phyloP scores from a whole-genome alignment of 495 filamentous ascomycete genomes.

The Cenococcum geophilum region DNA sequence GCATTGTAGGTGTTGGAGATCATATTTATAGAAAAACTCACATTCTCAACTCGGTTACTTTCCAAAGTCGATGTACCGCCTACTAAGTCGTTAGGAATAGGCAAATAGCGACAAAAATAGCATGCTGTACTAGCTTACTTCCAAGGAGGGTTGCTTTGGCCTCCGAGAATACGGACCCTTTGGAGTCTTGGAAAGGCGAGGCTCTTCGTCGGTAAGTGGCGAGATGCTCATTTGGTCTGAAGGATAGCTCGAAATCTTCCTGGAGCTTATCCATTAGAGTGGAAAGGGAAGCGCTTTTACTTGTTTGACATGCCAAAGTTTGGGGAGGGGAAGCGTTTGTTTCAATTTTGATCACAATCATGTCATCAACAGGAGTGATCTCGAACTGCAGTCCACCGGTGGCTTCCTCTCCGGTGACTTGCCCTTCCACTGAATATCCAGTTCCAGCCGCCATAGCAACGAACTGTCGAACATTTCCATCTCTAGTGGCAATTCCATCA shows the following conservation, averaged over 20 bases:
- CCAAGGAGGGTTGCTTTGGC: too few species aligned
- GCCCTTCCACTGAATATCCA: slow-evolving; percentile 23
- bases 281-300: neutral
- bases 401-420: slow-evolving; percentile 21
- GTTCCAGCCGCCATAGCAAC: slow-evolving; percentile 23
- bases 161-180: too few species aligned
- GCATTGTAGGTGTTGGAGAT: too few species aligned
- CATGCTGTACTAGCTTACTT: too few species aligned
- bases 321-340: neutral
- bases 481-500: slow-evolving; percentile 19
- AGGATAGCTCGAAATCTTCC: neutral
- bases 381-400: slow-evolving; percentile 25
- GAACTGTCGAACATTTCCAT: slow-evolving; percentile 23
- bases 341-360: neutral
- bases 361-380: slow-evolving; percentile 15
- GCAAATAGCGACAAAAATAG: too few species aligned
- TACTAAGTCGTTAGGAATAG: too few species aligned
- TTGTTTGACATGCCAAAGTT: neutral
- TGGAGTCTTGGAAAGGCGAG: neutral
- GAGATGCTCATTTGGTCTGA: too few species aligned
- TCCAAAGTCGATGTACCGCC: too few species aligned
- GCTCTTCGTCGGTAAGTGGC: neutral
- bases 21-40: too few species aligned
- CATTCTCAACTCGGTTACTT: too few species aligned
- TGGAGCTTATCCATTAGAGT: too few species aligned